These are phyloP conservation scores for Phytophthora cajani DNA, from an alignment of 352 stramenopile genomes.

Conservation along the genomic window DNA sequence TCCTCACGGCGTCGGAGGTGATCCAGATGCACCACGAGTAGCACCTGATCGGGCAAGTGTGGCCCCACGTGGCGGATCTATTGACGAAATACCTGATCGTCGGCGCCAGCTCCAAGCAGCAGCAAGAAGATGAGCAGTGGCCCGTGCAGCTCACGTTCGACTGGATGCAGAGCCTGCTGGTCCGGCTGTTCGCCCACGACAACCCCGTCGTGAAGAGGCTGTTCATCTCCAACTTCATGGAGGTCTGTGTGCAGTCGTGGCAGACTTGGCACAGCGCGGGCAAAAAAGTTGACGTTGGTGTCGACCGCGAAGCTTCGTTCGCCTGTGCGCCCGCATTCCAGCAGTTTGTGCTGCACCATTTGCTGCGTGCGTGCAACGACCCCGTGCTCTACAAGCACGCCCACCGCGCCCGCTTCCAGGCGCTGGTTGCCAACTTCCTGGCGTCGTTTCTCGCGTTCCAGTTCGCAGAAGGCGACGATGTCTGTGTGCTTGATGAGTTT, in stretches of 20 bases:
- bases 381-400: constrained; percentile 77
- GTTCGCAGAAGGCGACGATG: constrained; percentile 23
- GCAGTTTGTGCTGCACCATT: constrained; percentile 55
- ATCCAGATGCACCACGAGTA: constrained; percentile 88
- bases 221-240: constrained; percentile 79
- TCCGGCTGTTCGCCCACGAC: constrained; percentile 78
- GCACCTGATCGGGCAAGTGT: constrained; percentile 86
- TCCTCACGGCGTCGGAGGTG: constrained; percentile 77
- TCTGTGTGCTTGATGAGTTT: constrained; percentile 32
- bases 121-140: constrained; percentile 34
- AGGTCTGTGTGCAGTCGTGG: constrained; percentile 41
- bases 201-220: constrained; percentile 78
- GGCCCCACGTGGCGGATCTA: constrained; percentile 70
- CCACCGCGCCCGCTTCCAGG: constrained; percentile 47
- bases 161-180: constrained; percentile 77
- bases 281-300: neutral
- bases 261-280: neutral
- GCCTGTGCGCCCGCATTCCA: constrained; percentile 50
- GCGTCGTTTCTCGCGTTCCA: constrained; percentile 47
- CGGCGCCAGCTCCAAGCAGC: neutral
- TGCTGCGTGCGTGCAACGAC: constrained; percentile 72
- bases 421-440: constrained; percentile 43
- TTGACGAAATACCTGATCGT: constrained; percentile 53
- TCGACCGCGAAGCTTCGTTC: constrained; percentile 46
- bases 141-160: constrained; percentile 74